Percentiles rank a stretch among this genome's conserved stretches.
These are phyloP conservation scores for Orbilia ellipsospora DNA, from an alignment of 2,329 filamentous ascomycete species.

Conservation along the genomic window DNA sequence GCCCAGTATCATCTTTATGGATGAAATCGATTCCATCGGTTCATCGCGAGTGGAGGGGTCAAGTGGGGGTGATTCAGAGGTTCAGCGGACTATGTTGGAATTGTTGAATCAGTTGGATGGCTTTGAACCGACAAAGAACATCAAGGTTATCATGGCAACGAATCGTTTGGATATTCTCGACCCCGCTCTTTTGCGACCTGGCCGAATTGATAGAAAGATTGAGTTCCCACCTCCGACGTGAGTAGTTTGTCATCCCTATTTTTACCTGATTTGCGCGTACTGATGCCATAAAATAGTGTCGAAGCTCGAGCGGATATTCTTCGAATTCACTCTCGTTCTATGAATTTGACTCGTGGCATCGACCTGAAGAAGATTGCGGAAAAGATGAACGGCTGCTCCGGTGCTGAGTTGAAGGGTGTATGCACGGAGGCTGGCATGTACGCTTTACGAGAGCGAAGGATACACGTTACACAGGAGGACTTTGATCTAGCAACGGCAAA, in stretches of 20 bases:
- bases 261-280: conserved; percentile 7
- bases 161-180: conserved; percentile 98
- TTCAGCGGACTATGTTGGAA: conserved; percentile 98
- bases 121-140: conserved; percentile 99
- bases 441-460: conserved; percentile 89
- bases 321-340: conserved; percentile 95
- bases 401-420: conserved; percentile 97
- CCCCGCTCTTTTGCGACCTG: conserved; percentile 91
- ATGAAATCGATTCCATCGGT: conserved; percentile 98
- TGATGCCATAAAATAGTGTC: conserved; percentile 65
- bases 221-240: conserved; percentile 94
- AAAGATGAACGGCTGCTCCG: conserved; percentile 99
- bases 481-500: conserved; percentile 98
- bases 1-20: conserved; percentile 99
- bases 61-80: conserved; percentile 94
- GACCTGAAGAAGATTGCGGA: conserved; percentile 98
- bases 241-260: conserved; percentile 55
- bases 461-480: conserved; percentile 98
- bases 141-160: conserved; percentile 99
- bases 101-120: conserved; percentile 97
- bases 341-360: conserved; percentile 98
- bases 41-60: conserved; percentile 96
- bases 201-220: conserved; percentile 97
- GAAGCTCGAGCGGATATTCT: conserved; percentile 97
- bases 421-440: conserved; percentile 99